Evolutionary conservation across 257 asterid species (phyloP).

Genomic region (Jasminum sambac): DNA sequence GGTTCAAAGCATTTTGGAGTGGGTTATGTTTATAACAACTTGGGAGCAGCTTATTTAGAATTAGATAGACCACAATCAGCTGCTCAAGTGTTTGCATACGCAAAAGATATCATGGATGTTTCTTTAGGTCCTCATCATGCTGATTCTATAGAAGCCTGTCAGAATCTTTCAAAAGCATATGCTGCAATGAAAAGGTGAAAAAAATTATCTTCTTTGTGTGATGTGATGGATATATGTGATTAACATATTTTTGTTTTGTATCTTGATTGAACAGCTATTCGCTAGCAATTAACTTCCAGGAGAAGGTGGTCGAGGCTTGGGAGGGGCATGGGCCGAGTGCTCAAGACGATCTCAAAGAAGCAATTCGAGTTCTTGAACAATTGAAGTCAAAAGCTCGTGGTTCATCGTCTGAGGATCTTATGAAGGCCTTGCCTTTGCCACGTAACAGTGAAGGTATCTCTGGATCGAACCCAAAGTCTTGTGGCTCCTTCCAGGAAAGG

Average conservation of each 20-base stretch:
- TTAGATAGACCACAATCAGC: constrained; percentile 89
- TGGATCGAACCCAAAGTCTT: constrained; percentile 19
- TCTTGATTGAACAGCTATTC: constrained; percentile 60
- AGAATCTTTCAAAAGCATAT: constrained; percentile 93
- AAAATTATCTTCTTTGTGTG: background rate
- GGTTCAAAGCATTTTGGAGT: constrained; percentile 83
- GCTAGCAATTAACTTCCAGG: constrained; percentile 74
- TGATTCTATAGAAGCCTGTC: constrained; percentile 80
- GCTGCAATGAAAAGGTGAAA: constrained; percentile 80
- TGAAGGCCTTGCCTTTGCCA: constrained; percentile 55
- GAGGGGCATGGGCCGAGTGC: constrained; percentile 78
- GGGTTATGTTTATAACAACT: constrained; percentile 82
- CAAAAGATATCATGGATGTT: constrained; percentile 88
- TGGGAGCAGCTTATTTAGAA: constrained; percentile 93
- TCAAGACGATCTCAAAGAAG: constrained; percentile 73
- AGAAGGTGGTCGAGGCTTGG: constrained; percentile 83
- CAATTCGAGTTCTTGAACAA: constrained; percentile 55
- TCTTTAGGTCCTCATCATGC: constrained; percentile 89
- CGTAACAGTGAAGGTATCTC: constrained; percentile 23
- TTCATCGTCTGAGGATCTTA: constrained; percentile 39
- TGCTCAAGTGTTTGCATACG: constrained; percentile 85
- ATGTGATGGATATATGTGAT: background rate
- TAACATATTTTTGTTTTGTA: background rate
- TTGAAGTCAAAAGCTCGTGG: constrained; percentile 54
- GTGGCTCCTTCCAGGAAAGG: constrained; percentile 28